Percentiles rank a stretch among this genome's conserved stretches.
phyloP scores from a whole-genome alignment of 2,329 filamentous ascomycete species.

The Didymella exigua region DNA sequence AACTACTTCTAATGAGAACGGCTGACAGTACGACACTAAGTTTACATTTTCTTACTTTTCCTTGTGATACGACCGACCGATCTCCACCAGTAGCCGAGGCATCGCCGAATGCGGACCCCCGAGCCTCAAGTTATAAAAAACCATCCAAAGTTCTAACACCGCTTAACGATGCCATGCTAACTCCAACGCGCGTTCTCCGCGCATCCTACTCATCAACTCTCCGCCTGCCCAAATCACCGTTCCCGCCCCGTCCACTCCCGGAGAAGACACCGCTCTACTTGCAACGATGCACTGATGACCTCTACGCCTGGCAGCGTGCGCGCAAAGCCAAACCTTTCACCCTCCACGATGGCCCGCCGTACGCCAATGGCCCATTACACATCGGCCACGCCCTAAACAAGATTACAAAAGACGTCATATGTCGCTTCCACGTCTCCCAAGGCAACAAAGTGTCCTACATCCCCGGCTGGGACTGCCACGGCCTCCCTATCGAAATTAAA shows the following conservation, averaged over 20 bases:
- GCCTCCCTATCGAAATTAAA: slow-evolving; percentile 95
- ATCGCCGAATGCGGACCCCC: slow-evolving; percentile 20
- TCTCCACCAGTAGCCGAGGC: slow-evolving; percentile 19
- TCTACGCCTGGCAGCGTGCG: slow-evolving; percentile 81
- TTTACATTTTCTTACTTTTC: too few relatives aligned
- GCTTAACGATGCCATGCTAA: slow-evolving; percentile 48
- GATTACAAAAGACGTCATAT: slow-evolving; percentile 91
- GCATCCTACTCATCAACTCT: slow-evolving; percentile 54
- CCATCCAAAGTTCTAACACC: slow-evolving; percentile 13
- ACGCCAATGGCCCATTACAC: slow-evolving; percentile 91
- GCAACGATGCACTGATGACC: slow-evolving; percentile 78
- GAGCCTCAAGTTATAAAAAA: slow-evolving; percentile 20
- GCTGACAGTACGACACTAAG: background rate
- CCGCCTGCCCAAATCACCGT: slow-evolving; percentile 55
- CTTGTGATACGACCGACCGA: slow-evolving; percentile 6
- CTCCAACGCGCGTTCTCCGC: slow-evolving; percentile 45
- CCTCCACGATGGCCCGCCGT: slow-evolving; percentile 94
- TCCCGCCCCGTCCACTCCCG: slow-evolving; percentile 53
- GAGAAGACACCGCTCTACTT: slow-evolving; percentile 60
- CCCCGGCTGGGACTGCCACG: slow-evolving; percentile 98
- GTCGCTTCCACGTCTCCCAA: slow-evolving; percentile 78
- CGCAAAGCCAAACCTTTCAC: slow-evolving; percentile 67
- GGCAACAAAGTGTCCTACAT: slow-evolving; percentile 80
- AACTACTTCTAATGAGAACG: too few relatives aligned
- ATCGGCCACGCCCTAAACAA: slow-evolving; percentile 97